Evolutionary conservation across 805 yeast genomes (phyloP), one percentile per base, ranked within the genome.

Genomic region (Metschnikowia proteae): DNA sequence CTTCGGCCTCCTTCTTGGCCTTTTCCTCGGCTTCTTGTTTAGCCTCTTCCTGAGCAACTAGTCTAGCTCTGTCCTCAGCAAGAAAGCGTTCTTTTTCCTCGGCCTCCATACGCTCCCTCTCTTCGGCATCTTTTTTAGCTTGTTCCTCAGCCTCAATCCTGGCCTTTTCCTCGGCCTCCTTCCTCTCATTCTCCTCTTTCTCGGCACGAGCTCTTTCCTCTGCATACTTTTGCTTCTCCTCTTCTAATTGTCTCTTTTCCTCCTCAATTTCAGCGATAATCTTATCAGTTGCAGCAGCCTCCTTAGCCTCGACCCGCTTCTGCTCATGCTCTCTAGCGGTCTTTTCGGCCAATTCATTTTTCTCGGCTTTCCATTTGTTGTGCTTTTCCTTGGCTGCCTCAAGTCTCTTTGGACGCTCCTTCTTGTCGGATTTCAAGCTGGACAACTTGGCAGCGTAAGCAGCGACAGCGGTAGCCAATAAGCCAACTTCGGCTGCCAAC

Each of bases 381-480:
- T 60, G 65, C 40, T 76, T 63, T 38, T 71, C 60, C 53, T 71
- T 64, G 17, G 83, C 82, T 6, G 65, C 70, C 22, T 54, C 56
- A 48, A 75, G 68, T 54, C 77, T 68, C 1, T 51, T 44, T 3
- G 58, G 55, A 48, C 78, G 65, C 27, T 53, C 58, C 33, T 66
- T 70, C 55, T 71, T 73, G 34, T 71, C 80, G 34, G 64, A 46
- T 36, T 62, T 61, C 56, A 78, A 66, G 31, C 62, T 50, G 10
- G 64, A 56, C 50, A 78, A 65, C 53, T 75, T 75, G 29, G 78
- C 65, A 26, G 73, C 64, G 57, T 75, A 80, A 2, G 76, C 74
- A 38, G 70, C 71, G 25, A 78, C 67, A 42, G 73, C 67, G 7
- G 67, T 62, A 33, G 70, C 68, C 51, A 80, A 64, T 17, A 66